These are phyloP conservation scores for Triticum timopheevii DNA, from an alignment of 176 grass and related monocot species.

Conservation along the genomic window DNA sequence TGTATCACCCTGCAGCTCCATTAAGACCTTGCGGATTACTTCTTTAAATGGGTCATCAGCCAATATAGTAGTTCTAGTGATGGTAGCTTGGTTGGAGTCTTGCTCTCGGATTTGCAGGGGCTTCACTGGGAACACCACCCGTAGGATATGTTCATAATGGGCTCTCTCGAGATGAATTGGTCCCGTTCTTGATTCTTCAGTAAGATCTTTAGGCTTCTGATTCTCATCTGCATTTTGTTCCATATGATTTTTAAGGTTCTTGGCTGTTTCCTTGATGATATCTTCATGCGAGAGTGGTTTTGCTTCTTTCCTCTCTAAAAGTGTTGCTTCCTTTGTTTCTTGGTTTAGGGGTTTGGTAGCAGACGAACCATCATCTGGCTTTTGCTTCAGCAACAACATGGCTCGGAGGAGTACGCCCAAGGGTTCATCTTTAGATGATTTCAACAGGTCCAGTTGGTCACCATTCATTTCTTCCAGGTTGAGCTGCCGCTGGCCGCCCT, in stretches of 20 bases:
- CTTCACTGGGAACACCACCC: background rate
- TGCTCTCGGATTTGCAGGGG: background rate
- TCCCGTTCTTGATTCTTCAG: too few species aligned
- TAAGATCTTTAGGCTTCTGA: too few species aligned
- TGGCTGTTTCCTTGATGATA: background rate
- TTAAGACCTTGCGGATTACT: background rate
- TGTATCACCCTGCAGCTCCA: background rate
- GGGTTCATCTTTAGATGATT: background rate
- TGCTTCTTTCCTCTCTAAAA: too few species aligned
- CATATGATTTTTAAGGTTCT: background rate
- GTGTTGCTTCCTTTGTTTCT: background rate
- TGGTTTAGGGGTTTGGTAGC: background rate
- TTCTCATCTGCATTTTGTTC: background rate
- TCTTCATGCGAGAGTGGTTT: too few species aligned
- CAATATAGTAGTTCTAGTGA: background rate
- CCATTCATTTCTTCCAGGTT: background rate
- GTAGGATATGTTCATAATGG: background rate
- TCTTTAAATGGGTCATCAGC: background rate
- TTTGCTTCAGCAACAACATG: background rate
- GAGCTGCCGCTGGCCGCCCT: background rate
- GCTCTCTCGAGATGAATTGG: background rate
- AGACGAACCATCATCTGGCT: background rate
- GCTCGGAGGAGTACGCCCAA: background rate
- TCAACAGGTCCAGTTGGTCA: background rate
- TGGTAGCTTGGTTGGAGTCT: too few species aligned